Conservation (phyloP, 345 rosid genomes). For the Xanthoceras sorbifolium region DNA sequence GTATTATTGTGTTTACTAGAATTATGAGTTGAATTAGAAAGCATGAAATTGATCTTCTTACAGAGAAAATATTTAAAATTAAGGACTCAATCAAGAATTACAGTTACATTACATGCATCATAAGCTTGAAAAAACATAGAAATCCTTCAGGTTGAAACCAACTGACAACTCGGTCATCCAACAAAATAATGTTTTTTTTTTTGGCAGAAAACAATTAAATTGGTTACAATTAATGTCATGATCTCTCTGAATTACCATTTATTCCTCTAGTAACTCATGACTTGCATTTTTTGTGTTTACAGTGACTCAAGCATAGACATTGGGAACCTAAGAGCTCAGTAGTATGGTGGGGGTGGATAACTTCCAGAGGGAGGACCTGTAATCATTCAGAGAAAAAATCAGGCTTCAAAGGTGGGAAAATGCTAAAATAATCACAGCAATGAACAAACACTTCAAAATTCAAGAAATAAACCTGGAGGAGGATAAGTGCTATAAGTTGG, state of each 20-base stretch:
- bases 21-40: not conserved
- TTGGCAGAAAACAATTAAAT: not conserved
- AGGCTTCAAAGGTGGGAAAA: not conserved
- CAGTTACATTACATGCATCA: not conserved
- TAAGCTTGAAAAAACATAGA: not conserved
- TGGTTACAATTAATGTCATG: not conserved
- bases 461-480: not conserved
- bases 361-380: slow-evolving; percentile 18
- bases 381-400: not conserved
- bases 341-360: slow-evolving; percentile 25
- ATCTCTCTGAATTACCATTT: not conserved
- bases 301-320: not conserved
- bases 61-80: not conserved
- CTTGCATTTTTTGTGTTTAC: not conserved
- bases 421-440: not conserved
- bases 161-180: not conserved
- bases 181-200: not conserved
- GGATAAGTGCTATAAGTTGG: slow-evolving; percentile 16
- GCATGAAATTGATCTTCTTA: not conserved
- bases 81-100: not conserved
- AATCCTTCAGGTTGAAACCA: not conserved
- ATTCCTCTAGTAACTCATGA: not conserved
- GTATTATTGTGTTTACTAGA: not conserved
- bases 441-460: not conserved
- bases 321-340: slow-evolving; percentile 5